Evolutionary conservation across 2,329 filamentous ascomycete genomes (phyloP).

Genomic region (Aspergillus sp.): DNA sequence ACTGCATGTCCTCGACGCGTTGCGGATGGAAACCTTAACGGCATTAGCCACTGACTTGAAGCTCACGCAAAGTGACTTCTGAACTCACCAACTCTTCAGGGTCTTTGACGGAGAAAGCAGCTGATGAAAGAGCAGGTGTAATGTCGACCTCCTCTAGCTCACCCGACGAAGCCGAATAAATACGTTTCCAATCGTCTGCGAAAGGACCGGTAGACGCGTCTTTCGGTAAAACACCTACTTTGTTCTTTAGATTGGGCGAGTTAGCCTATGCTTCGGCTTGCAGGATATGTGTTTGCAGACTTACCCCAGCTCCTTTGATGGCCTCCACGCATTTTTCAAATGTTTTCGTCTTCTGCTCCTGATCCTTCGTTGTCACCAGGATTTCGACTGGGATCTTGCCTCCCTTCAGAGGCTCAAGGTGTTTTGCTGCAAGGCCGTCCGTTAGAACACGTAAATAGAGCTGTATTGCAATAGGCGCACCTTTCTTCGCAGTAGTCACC

Average conservation of each 20-base stretch:
- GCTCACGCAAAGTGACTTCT: not conserved
- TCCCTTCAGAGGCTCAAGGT: slow-evolving; percentile 82
- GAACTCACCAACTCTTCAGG: slow-evolving; percentile 67
- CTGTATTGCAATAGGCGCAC: slow-evolving; percentile 38
- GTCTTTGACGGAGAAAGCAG: slow-evolving; percentile 86
- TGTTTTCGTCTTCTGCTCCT: slow-evolving; percentile 81
- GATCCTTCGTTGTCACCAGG: slow-evolving; percentile 82
- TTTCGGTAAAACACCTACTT: slow-evolving; percentile 78
- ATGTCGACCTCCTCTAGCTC: slow-evolving; percentile 86
- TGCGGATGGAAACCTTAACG: slow-evolving; percentile 70
- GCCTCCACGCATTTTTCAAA: slow-evolving; percentile 74
- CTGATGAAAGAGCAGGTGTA: slow-evolving; percentile 66
- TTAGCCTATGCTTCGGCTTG: not conserved
- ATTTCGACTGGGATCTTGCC: slow-evolving; percentile 90
- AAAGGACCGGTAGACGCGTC: slow-evolving; percentile 80
- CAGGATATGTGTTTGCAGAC: slow-evolving; percentile 26
- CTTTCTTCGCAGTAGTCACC: slow-evolving; percentile 95
- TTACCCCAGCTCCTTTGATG: slow-evolving; percentile 78
- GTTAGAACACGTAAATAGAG: not conserved
- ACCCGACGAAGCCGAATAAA: slow-evolving; percentile 67
- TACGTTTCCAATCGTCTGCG: slow-evolving; percentile 89
- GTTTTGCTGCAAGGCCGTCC: slow-evolving; percentile 57
- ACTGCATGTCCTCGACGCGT: slow-evolving; percentile 86
- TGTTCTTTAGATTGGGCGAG: slow-evolving; percentile 51
- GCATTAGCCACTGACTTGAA: slow-evolving; percentile 6